Evolutionary conservation across 257 asterid genomes (phyloP), one percentile per base, ranked within the genome.

Genomic region (Petrea volubilis): DNA sequence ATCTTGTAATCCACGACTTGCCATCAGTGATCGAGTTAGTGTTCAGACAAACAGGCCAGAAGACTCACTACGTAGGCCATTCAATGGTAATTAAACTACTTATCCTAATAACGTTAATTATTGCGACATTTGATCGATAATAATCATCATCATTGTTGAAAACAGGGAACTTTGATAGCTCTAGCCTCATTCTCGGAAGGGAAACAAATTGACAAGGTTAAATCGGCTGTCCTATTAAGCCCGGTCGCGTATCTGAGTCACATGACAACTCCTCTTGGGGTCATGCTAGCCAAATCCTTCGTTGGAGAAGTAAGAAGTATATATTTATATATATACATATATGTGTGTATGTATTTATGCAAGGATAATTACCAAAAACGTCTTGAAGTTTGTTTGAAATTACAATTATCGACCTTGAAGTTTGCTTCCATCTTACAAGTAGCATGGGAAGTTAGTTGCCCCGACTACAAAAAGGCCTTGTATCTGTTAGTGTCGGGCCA

Each of bases 171-270:
- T 21, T 74, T 93, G 81, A 82, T 89, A 64, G 96, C 96, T 10
- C 64, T 93, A 83, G 94, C 96, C 57, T 78, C 91, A 11, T 91
- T 93, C 67, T 81, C 97, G 0, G 82, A 87, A 70, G 94, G 98
- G 67, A 86, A 61, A 71, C 82, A 79, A 27, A 14, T 81, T 3
- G 96, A 91, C 60, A 91, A 85, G 88, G 86, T 93, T 11, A 85
- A 60, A 81, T 93, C 98, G 1, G 98, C 98, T 24, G 88, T 73
- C 6, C 60, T 93, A 80, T 59, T 93, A 12, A 79, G 96, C 83
- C 98, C 98, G 25, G 75, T 91, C 53, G 98, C 98, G 7, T 93
- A 87, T 53, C 79, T 93, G 23, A 91, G 86, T 74, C 96, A 93
- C 27, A 91, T 93, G 92, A 83, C 80, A 61, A 89, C 97, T 31